Base-by-base conservation (phyloP, 106 monocot species). In the Dioscorea alata region DNA sequence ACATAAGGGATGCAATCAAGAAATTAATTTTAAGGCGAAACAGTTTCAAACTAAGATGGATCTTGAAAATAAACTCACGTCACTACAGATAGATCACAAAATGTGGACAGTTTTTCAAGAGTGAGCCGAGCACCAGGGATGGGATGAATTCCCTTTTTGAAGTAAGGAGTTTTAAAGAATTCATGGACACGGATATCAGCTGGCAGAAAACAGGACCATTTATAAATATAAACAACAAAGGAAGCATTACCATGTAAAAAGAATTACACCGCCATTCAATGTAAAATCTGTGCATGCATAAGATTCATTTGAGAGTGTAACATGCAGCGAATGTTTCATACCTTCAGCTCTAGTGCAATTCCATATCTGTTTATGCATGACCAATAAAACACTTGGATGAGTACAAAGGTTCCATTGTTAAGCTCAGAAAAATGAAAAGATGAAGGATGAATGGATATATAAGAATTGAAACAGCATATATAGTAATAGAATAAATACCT, bases 151-250 rank as follows among this genome's bases (percentile, higher is more conserved):
- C 97, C 97, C 13, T 65, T 76, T 71, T 77, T 76, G 74, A 97
- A 97, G 68, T 92, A 85, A 69, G 63, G 49, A 33, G 97, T 85
- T 85, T 87, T 85, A 33, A 89, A 97, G 54, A 97, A 97, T 80
- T 97, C 97, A 65, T 97, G 97, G 57, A 97, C 92, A 49, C 88
- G 79, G 49, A 83, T 66, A 76, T 92, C 73, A 71, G 97, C 97
- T 97, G 84, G 72, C 66, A 75, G 12, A 67, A 69, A 21, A 57
- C 61, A 14, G 42, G 57, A 33, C 25, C 7, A 16, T 18, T 19
- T 15, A 13, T 54, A 54, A 19, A 54, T 54, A 18, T 18, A 54
- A 54, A 54, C 2, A 54, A 54, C 28, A 28, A 28, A 28, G 1
- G 15, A 54, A 54, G 54, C 19, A 8, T 19, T 1, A 54, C 15